These are phyloP conservation scores for Auxenochlorella protothecoides DNA, from an alignment of 139 green algal genomes.

Conservation along the genomic window DNA sequence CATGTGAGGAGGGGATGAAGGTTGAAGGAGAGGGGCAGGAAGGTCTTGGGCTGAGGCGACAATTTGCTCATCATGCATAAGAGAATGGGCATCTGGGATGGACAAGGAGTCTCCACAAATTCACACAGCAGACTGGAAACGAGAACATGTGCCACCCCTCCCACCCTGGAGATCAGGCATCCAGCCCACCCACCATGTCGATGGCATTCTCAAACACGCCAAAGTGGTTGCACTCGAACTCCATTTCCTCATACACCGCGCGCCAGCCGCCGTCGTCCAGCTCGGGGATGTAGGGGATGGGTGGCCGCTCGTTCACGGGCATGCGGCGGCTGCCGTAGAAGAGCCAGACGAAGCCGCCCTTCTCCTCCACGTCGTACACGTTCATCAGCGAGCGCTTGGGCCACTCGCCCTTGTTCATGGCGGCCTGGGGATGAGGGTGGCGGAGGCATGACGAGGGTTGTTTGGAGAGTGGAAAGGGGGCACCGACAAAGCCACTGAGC, in stretches of 20 bases:
- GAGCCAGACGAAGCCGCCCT: constrained; percentile 73
- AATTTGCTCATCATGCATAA: too few species aligned
- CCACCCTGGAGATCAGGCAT: not conserved
- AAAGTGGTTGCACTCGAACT: constrained; percentile 41
- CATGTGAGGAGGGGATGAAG: not conserved
- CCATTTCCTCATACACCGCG: constrained; percentile 55
- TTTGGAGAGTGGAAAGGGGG: not conserved
- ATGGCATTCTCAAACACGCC: constrained; percentile 84
- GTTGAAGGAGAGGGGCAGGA: not conserved
- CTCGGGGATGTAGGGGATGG: constrained; percentile 60
- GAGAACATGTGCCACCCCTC: too few species aligned
- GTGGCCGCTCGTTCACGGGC: constrained; percentile 57
- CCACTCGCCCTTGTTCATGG: constrained; percentile 35
- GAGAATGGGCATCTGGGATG: not conserved
- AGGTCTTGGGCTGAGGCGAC: not conserved
- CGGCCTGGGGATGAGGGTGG: constrained; percentile 8
- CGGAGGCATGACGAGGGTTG: too few species aligned
- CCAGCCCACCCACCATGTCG: constrained; percentile 48
- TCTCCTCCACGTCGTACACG: constrained; percentile 51
- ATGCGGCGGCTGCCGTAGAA: constrained; percentile 60
- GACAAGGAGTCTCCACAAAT: not conserved
- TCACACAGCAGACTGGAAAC: not conserved
- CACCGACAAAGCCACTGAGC: not conserved
- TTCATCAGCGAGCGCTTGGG: constrained; percentile 45
- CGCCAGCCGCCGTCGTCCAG: constrained; percentile 62